These are phyloP conservation scores for Cladophialophora immunda DNA, from an alignment of 2,329 filamentous ascomycete genomes.

Conservation along the genomic window DNA sequence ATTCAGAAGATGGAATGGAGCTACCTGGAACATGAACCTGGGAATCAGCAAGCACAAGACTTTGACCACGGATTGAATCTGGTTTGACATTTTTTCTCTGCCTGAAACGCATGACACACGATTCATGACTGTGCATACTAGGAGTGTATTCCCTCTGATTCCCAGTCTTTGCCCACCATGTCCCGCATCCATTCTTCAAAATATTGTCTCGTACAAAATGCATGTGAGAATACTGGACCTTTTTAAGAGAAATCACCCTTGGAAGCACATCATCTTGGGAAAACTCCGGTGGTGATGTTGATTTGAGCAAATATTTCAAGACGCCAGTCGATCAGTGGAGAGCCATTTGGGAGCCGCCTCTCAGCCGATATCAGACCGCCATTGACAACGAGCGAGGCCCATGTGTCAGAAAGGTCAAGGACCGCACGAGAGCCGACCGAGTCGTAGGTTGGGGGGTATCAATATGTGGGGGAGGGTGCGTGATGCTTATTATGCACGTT, in stretches of 20 bases:
- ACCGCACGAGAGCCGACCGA: constrained; percentile 17
- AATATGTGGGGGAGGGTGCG: constrained; percentile 18
- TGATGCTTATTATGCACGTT: constrained; percentile 61
- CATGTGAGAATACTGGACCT: constrained; percentile 17
- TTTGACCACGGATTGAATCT: constrained; percentile 3
- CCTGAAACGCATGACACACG: constrained; percentile 15
- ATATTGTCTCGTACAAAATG: constrained; percentile 19
- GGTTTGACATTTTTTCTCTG: constrained; percentile 19
- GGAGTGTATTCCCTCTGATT: constrained; percentile 7
- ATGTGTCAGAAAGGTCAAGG: constrained; percentile 13
- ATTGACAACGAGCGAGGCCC: constrained; percentile 8
- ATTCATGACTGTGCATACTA: constrained; percentile 14
- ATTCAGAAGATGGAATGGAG: background rate
- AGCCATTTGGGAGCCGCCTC: constrained; percentile 9
- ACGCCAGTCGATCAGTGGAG: constrained; percentile 21
- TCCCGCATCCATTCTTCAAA: constrained; percentile 5
- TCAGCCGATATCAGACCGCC: constrained; percentile 5
- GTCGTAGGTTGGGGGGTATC: constrained; percentile 30
- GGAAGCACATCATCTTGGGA: constrained; percentile 19
- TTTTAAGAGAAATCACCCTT: constrained; percentile 18
- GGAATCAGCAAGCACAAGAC: background rate
- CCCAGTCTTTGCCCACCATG: constrained; percentile 16
- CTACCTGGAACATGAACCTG: background rate
- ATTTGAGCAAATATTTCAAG: constrained; percentile 21
- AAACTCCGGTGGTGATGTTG: constrained; percentile 22